Conservation (phyloP, 768 basidiomycete genomes). For the Boletus vinaceobasis region DNA sequence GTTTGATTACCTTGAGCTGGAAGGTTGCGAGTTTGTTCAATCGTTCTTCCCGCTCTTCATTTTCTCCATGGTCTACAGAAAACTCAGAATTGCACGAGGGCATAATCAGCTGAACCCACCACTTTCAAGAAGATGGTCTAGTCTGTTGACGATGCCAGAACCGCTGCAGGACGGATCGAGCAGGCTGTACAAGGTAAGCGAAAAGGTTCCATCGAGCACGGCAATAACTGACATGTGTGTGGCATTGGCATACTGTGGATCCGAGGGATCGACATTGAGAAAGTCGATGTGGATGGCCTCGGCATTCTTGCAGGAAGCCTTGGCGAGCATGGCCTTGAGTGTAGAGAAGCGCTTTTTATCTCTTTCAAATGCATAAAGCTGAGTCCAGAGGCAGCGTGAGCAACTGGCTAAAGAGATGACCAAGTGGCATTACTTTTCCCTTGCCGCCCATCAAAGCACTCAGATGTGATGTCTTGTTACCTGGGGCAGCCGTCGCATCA, state of each 20-base stretch:
- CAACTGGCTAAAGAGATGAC: not conserved
- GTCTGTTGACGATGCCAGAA: conserved; percentile 85
- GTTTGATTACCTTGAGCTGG: conserved; percentile 86
- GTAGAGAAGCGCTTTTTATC: conserved; percentile 80
- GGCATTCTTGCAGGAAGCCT: conserved; percentile 80
- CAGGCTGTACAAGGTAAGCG: conserved; percentile 46
- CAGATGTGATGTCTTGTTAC: conserved; percentile 95
- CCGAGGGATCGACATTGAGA: conserved; percentile 66
- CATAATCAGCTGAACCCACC: conserved; percentile 45
- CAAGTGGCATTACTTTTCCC: conserved; percentile 58
- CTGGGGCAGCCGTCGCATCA: conserved; percentile 95
- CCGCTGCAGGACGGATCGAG: conserved; percentile 97
- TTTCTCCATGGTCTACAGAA: conserved; percentile 52
- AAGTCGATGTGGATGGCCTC: conserved; percentile 79
- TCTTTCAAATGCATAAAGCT: conserved; percentile 88
- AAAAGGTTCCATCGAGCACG: not conserved
- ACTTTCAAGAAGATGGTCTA: conserved; percentile 78
- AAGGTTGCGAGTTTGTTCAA: conserved; percentile 83
- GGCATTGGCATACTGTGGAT: conserved; percentile 57
- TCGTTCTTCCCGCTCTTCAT: conserved; percentile 59
- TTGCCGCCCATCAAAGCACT: conserved; percentile 82
- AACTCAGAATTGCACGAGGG: conserved; percentile 1
- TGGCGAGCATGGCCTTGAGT: conserved; percentile 80
- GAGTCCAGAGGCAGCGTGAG: conserved; percentile 2
- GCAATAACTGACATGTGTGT: conserved; percentile 77